Conservation (phyloP, 2,329 filamentous ascomycete species). For the Rugonectria rugulosa region DNA sequence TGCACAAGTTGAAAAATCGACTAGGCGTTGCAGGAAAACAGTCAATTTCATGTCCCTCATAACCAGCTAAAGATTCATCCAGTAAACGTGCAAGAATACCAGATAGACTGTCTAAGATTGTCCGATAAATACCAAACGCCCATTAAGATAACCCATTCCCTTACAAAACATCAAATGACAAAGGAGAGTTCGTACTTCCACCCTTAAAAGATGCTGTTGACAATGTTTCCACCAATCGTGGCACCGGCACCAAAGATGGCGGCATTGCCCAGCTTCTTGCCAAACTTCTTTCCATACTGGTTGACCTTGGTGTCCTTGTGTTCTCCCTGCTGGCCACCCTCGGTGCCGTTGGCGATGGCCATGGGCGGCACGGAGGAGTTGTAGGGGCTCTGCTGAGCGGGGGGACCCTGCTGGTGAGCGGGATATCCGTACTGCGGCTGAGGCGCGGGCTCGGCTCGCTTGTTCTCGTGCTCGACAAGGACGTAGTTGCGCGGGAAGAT, state of each 20-base stretch:
- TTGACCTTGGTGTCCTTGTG: constrained; percentile 66
- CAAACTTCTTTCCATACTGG: constrained; percentile 90
- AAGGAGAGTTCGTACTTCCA: neutral
- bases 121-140: constrained; percentile 33
- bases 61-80: no score
- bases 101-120: no score
- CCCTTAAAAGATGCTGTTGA: constrained; percentile 84
- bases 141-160: constrained; percentile 1
- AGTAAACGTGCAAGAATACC: no score
- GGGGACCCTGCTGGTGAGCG: constrained; percentile 50
- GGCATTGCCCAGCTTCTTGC: constrained; percentile 83
- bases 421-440: constrained; percentile 51
- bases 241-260: constrained; percentile 94
- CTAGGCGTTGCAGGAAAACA: no score
- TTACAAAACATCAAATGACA: neutral
- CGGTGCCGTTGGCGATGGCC: constrained; percentile 68
- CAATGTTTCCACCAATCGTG: constrained; percentile 87
- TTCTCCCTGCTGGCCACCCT: constrained; percentile 48
- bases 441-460: constrained; percentile 45
- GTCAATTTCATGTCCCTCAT: no score
- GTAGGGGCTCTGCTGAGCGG: constrained; percentile 66
- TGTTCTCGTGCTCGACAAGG: constrained; percentile 70
- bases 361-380: constrained; percentile 77
- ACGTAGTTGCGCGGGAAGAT: constrained; percentile 97
- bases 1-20: no score